Conservation (phyloP, 805 yeast species). For the Millerago galiae region DNA sequence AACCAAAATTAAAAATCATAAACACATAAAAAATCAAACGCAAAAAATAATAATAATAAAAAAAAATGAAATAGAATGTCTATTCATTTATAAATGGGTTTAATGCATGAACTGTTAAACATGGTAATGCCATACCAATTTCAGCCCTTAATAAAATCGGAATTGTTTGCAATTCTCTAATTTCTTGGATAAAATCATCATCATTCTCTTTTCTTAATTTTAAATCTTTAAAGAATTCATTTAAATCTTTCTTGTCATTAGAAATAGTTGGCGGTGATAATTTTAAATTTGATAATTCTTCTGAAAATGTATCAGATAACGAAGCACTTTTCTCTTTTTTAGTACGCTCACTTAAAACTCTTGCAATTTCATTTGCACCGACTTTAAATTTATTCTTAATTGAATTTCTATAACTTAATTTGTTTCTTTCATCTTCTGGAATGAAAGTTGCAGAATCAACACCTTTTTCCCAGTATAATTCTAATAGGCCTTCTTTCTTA, state of each 20-base stretch:
- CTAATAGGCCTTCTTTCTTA: constrained; percentile 57
- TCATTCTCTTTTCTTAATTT: constrained; percentile 51
- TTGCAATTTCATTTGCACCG: constrained; percentile 66
- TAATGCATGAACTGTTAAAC: constrained; percentile 83
- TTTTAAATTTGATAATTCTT: constrained; percentile 44
- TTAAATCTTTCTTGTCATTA: constrained; percentile 30
- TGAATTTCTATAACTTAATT: constrained; percentile 68
- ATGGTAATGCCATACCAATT: constrained; percentile 92
- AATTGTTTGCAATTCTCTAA: constrained; percentile 66
- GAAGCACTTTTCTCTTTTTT: constrained; percentile 15
- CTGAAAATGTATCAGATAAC: constrained; percentile 34
- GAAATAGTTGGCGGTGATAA: constrained; percentile 34
- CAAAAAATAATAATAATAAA: too few relatives aligned
- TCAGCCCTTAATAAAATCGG: constrained; percentile 88
- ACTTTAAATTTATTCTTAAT: constrained; percentile 74
- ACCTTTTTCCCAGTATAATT: constrained; percentile 89
- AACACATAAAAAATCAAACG: too few relatives aligned
- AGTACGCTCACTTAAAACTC: constrained; percentile 30
- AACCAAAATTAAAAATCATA: too few relatives aligned
- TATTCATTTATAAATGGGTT: constrained; percentile 62
- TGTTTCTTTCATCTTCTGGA: constrained; percentile 80
- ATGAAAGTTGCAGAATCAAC: constrained; percentile 85
- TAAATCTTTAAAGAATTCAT: constrained; percentile 52
- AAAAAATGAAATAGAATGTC: neutral
- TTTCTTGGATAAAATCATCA: constrained; percentile 67